Percentiles rank a stretch among this genome's conserved stretches.
Conservation (phyloP, 768 basidiomycete species). For the Russula abietina region DNA sequence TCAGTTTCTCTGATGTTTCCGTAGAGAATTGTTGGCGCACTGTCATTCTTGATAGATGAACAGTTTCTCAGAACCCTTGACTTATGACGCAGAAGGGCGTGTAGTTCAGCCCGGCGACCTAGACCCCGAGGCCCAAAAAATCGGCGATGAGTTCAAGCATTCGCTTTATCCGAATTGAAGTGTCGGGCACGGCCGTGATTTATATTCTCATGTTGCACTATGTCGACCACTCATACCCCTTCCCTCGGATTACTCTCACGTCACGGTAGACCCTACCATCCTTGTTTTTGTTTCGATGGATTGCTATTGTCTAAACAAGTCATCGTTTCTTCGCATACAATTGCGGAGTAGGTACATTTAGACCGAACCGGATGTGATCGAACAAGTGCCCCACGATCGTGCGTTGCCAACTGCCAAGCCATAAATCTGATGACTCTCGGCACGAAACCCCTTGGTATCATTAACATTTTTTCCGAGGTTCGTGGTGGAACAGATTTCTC, state of each 20-base stretch:
- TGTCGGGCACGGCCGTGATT: neutral
- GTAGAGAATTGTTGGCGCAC: neutral
- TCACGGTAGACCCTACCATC: neutral
- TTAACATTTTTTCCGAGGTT: no score
- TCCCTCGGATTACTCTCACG: constrained; percentile 2
- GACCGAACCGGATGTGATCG: neutral
- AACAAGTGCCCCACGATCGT: neutral
- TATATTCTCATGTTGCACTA: constrained; percentile 5
- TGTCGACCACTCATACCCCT: neutral
- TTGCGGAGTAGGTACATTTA: neutral
- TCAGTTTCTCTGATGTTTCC: constrained; percentile 20
- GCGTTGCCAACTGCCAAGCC: neutral
- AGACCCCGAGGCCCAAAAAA: constrained; percentile 56
- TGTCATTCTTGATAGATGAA: constrained; percentile 6
- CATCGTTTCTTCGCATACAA: neutral
- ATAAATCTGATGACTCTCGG: no score
- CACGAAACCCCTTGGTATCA: no score
- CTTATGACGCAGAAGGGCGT: constrained; percentile 56
- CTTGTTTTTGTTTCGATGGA: neutral
- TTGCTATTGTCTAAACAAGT: neutral
- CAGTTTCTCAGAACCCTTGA: constrained; percentile 33
- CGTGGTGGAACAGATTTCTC: no score
- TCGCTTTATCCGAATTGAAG: constrained; percentile 30
- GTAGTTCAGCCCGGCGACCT: constrained; percentile 38
- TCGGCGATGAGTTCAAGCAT: constrained; percentile 58